These are phyloP conservation scores for Benincasa hispida DNA, from an alignment of 306 rosid genomes.

Conservation along the genomic window DNA sequence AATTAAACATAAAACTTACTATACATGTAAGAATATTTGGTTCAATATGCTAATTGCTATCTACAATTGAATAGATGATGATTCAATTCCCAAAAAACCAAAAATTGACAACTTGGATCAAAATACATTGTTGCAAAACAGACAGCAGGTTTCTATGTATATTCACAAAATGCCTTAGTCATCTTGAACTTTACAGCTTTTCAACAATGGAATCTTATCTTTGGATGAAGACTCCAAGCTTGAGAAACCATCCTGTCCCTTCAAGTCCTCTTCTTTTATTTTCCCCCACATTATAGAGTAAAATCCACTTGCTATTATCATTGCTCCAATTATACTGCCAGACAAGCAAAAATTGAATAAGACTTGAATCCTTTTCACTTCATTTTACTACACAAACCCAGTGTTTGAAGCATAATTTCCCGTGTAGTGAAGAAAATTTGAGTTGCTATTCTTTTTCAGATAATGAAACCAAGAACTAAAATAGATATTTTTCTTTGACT, in stretches of 20 bases:
- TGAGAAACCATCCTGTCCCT: conserved; percentile 7
- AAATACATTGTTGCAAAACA: not conserved
- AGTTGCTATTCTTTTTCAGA: not conserved
- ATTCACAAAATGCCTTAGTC: not conserved
- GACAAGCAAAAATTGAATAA: not conserved
- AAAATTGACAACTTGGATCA: not conserved
- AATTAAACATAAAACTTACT: too few relatives aligned
- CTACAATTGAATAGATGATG: too few relatives aligned
- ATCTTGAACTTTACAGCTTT: not conserved
- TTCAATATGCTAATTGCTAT: too few relatives aligned
- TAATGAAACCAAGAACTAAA: not conserved
- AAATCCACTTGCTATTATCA: conserved; percentile 62
- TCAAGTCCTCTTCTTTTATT: conserved; percentile 38
- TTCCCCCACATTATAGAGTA: conserved; percentile 83
- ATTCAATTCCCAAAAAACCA: not conserved
- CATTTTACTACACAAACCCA: not conserved
- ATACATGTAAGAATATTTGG: too few relatives aligned
- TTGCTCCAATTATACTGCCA: conserved; percentile 75
- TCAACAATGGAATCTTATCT: conserved; percentile 1
- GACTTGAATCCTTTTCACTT: not conserved
- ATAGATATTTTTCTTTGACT: not conserved
- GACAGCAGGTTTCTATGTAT: not conserved
- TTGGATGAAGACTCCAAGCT: conserved; percentile 2
- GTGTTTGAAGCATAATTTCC: not conserved
- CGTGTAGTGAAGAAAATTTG: not conserved